phyloP scores from a whole-genome alignment of 352 stramenopile genomes.

The Peronosclerospora sorghi region DNA sequence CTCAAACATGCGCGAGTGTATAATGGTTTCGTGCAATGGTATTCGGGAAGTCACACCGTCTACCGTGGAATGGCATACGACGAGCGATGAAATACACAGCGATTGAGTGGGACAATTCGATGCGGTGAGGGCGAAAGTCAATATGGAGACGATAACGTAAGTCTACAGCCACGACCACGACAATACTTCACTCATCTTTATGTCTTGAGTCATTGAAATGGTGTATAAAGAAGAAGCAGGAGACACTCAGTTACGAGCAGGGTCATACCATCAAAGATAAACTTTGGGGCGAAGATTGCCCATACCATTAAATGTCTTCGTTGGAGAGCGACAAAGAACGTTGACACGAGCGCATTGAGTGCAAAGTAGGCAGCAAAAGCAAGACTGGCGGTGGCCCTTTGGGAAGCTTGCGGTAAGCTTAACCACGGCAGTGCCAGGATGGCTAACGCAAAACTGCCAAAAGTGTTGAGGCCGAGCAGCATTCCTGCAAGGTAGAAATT shows the following conservation, averaged over 20 bases:
- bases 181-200: too few relatives aligned
- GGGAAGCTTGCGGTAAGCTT: constrained; percentile 1
- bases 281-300: constrained; percentile 88
- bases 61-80: constrained; percentile 1
- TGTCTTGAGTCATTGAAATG: constrained; percentile 6
- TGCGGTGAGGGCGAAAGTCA: constrained; percentile 4
- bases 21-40: constrained; percentile 40
- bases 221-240: constrained; percentile 26
- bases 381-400: constrained; percentile 5
- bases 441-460: constrained; percentile 53
- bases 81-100: constrained; percentile 22
- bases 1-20: constrained; percentile 26
- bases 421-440: constrained; percentile 31
- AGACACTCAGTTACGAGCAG: constrained; percentile 43
- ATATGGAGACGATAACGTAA: neutral
- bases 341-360: constrained; percentile 58
- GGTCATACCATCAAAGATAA: constrained; percentile 73
- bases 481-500: constrained; percentile 59
- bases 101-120: constrained; percentile 31
- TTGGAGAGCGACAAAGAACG: constrained; percentile 74
- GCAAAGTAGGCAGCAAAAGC: constrained; percentile 36
- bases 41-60: constrained; percentile 35
- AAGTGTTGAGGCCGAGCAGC: constrained; percentile 83
- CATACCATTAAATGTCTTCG: constrained; percentile 88
- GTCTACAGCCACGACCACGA: too few relatives aligned